Percentiles rank a stretch among this genome's conserved stretches.
Conservation (phyloP, 148 eudicot species). For the Heliosperma pusillum region DNA sequence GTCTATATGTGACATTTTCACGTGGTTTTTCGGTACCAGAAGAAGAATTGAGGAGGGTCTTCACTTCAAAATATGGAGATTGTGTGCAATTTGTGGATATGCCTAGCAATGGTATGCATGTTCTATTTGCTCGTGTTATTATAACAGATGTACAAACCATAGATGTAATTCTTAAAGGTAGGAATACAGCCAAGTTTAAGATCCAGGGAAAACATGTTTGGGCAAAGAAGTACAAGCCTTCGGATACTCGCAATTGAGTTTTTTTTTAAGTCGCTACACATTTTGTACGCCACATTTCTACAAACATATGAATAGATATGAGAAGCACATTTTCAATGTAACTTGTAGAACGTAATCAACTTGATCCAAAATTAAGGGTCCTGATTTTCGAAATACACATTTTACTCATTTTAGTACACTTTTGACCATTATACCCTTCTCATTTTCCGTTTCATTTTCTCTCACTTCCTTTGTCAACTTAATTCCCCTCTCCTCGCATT, state of each 20-base stretch:
- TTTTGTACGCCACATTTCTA: not conserved
- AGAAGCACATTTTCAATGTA: too few relatives aligned
- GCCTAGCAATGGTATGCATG: not conserved
- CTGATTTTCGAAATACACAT: too few relatives aligned
- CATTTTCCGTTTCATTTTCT: too few relatives aligned
- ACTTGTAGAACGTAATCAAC: too few relatives aligned
- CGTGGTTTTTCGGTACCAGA: conserved; percentile 21
- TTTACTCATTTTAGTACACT: too few relatives aligned
- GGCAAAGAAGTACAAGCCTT: conserved; percentile 30
- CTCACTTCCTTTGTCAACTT: too few relatives aligned
- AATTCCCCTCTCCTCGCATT: too few relatives aligned
- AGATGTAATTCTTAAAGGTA: conserved; percentile 23
- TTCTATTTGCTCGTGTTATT: conserved; percentile 33
- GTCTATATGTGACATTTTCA: conserved; percentile 36
- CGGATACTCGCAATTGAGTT: not conserved
- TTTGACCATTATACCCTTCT: too few relatives aligned
- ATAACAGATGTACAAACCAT: conserved; percentile 19
- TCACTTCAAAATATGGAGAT: conserved; percentile 25
- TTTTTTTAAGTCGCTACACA: not conserved
- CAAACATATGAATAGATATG: not conserved
- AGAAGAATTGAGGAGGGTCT: conserved; percentile 19
- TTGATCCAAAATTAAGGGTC: too few relatives aligned
- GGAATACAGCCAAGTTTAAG: conserved; percentile 17
- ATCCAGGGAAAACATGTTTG: conserved; percentile 40
- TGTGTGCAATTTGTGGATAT: conserved; percentile 32